Evolutionary conservation across 192 early-diverging fungal species (phyloP).

Genomic region (Linnemannia elongata): DNA sequence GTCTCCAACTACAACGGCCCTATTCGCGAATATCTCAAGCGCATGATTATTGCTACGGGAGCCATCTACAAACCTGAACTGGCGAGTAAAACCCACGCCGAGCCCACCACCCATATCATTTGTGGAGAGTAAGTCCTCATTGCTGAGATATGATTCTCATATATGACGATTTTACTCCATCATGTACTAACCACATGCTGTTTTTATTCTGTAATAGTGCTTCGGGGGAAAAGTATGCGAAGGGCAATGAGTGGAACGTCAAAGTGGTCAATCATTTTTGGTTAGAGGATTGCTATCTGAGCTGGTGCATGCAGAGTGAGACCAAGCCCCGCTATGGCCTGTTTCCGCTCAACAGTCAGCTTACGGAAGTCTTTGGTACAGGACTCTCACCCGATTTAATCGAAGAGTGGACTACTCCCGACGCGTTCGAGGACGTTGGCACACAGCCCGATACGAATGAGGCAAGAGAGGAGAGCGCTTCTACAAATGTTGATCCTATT

Average conservation of each 20-base stretch:
- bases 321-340: slow-evolving; percentile 66
- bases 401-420: slow-evolving; percentile 57
- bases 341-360: slow-evolving; percentile 65
- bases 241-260: slow-evolving; percentile 75
- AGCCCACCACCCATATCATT: slow-evolving; percentile 82
- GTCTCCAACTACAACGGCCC: slow-evolving; percentile 79
- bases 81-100: slow-evolving; percentile 39
- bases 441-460: neutral
- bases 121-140: slow-evolving; percentile 67
- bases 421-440: slow-evolving; percentile 14
- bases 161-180: neutral
- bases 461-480: neutral
- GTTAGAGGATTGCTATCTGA: slow-evolving; percentile 83
- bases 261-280: slow-evolving; percentile 87
- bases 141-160: neutral
- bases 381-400: slow-evolving; percentile 54
- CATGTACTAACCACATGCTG: neutral
- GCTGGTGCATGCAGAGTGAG: slow-evolving; percentile 70
- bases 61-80: slow-evolving; percentile 74
- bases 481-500: neutral
- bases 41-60: slow-evolving; percentile 73
- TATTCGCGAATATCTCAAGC: slow-evolving; percentile 74
- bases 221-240: slow-evolving; percentile 74
- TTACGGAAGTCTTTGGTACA: slow-evolving; percentile 69
- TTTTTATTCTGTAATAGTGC: slow-evolving; percentile 48